These are phyloP conservation scores for Russula virescens DNA, from an alignment of 768 basidiomycete species.

Conservation along the genomic window DNA sequence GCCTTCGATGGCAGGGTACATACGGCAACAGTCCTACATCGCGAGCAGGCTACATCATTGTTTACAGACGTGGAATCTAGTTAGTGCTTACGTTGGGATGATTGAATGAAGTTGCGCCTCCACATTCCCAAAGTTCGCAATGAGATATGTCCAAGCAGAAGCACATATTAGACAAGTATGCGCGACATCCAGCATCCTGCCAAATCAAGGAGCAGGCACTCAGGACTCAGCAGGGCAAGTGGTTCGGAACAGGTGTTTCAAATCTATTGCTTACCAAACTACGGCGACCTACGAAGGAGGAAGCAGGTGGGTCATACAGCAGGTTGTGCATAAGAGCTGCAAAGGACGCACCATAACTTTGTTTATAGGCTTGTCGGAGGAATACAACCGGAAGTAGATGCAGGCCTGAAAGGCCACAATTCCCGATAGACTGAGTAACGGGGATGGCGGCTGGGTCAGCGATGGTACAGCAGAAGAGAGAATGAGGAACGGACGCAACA, in stretches of 20 bases:
- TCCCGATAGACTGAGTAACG: constrained; percentile 19
- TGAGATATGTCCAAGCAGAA: constrained; percentile 22
- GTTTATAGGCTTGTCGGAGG: not conserved
- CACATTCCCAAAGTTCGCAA: constrained; percentile 21
- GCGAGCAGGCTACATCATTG: not conserved
- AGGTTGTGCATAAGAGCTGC: not conserved
- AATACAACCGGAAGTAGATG: constrained; percentile 21
- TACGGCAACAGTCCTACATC: constrained; percentile 16
- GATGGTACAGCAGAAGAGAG: not conserved
- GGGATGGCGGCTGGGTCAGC: not conserved
- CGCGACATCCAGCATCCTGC: constrained; percentile 16
- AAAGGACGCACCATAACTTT: constrained; percentile 16
- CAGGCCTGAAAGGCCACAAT: constrained; percentile 14
- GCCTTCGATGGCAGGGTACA: not conserved
- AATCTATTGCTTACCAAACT: constrained; percentile 16
- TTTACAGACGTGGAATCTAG: not conserved
- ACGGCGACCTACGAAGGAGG: constrained; percentile 9
- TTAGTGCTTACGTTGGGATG: constrained; percentile 15
- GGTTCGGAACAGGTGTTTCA: not conserved
- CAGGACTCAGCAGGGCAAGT: not conserved
- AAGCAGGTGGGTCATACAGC: not conserved
- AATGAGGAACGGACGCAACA: constrained; percentile 4
- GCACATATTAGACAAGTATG: constrained; percentile 20
- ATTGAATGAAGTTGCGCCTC: not conserved
- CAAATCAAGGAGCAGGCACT: not conserved